Evolutionary conservation across 2,329 filamentous ascomycete species (phyloP).

Genomic region (Phialophora verrucosa): DNA sequence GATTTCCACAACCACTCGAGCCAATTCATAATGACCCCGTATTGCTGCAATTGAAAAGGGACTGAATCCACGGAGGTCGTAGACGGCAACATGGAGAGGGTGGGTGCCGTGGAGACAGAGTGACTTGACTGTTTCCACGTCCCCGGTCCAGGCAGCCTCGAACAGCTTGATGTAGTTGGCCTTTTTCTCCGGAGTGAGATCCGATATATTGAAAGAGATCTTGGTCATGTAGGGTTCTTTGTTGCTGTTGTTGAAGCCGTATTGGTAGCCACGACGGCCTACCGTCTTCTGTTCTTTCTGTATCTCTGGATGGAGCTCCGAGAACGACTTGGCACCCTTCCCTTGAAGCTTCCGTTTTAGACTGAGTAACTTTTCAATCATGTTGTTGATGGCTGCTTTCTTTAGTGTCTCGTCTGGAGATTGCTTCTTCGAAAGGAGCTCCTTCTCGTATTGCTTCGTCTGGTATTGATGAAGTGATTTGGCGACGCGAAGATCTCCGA

Average conservation of each 20-base stretch:
- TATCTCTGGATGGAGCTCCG: conserved; percentile 64
- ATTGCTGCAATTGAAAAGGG: conserved; percentile 73
- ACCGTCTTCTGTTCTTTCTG: conserved; percentile 56
- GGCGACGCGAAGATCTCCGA: conserved; percentile 48
- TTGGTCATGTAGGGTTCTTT: conserved; percentile 54
- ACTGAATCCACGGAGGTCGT: conserved; percentile 58
- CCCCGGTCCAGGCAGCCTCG: conserved; percentile 74
- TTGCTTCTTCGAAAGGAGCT: conserved; percentile 42
- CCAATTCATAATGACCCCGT: conserved; percentile 68
- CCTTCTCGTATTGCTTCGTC: conserved; percentile 47
- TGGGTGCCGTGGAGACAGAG: conserved; percentile 67
- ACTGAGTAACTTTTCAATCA: conserved; percentile 59
- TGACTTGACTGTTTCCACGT: conserved; percentile 68
- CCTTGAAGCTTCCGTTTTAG: conserved; percentile 62
- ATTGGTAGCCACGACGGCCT: conserved; percentile 16
- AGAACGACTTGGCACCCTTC: conserved; percentile 70
- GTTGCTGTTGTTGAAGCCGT: conserved; percentile 3
- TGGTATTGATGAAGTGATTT: conserved; percentile 38
- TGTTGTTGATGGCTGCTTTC: conserved; percentile 58
- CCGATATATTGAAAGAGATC: conserved; percentile 57
- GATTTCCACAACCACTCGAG: conserved; percentile 72
- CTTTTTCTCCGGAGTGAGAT: conserved; percentile 60
- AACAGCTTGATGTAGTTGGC: conserved; percentile 64
- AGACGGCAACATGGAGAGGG: conserved; percentile 68
- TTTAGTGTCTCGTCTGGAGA: conserved; percentile 56